phyloP scores from a whole-genome alignment of 495 filamentous ascomycete species.

The Neurospora sp. region DNA sequence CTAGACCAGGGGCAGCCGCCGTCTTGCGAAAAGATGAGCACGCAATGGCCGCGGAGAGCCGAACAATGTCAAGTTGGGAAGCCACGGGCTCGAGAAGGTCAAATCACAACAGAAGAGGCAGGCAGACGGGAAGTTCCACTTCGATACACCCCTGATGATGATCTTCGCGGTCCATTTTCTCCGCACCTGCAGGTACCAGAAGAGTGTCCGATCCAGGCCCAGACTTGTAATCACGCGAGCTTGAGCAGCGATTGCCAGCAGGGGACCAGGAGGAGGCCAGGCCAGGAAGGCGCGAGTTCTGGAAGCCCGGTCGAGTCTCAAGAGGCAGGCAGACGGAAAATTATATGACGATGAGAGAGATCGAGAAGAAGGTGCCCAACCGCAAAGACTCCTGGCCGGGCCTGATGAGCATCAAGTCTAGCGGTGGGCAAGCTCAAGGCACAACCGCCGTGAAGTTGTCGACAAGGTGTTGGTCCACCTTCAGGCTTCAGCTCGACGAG shows the following conservation, averaged over 20 bases:
- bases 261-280: no score
- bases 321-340: background rate
- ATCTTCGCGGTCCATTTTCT: background rate
- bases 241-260: background rate
- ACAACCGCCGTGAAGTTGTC: background rate
- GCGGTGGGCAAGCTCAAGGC: no score
- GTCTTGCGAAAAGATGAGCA: background rate
- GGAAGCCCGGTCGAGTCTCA: background rate
- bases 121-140: background rate
- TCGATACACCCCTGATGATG: background rate
- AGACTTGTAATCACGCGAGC: background rate
- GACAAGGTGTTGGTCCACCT: background rate
- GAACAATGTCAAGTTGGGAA: background rate
- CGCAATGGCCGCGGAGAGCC: background rate
- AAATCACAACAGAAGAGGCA: background rate
- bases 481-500: background rate
- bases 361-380: background rate
- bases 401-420: background rate
- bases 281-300: background rate
- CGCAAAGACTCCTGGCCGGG: background rate
- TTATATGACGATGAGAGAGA: background rate
- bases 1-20: background rate
- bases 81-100: background rate
- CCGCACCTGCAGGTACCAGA: background rate
- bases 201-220: background rate